A percentile compares a stretch with the other conserved stretches of the same genome.
phyloP scores from a whole-genome alignment of 306 rosid genomes.

The Trifolium pratense region DNA sequence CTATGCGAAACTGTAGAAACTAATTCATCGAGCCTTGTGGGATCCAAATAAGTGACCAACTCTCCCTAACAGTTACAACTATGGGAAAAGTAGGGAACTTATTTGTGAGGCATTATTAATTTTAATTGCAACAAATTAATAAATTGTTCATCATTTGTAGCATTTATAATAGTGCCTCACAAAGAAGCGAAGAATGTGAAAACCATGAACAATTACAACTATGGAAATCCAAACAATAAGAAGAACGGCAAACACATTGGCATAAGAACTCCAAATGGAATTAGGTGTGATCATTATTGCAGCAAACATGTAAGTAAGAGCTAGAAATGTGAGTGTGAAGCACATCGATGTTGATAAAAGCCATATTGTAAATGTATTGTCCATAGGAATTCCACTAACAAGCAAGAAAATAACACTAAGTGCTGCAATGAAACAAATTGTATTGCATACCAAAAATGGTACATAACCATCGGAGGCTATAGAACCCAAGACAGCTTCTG shows the following conservation, averaged over 20 bases:
- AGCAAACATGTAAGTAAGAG: not conserved
- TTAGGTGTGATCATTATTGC: not conserved
- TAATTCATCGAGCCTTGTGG: no score
- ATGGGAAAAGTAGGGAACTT: no score
- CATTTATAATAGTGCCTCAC: not conserved
- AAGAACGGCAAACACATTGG: not conserved
- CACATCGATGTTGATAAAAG: not conserved
- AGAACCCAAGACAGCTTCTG: not conserved
- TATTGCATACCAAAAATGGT: not conserved
- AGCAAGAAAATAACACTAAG: conserved; percentile 2
- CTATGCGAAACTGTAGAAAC: no score
- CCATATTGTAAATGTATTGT: not conserved
- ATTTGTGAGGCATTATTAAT: no score
- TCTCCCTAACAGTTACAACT: no score
- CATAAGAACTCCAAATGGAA: not conserved
- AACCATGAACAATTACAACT: not conserved
- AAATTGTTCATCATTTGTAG: no score
- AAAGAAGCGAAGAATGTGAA: not conserved
- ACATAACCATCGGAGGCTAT: rapidly evolving
- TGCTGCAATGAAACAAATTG: conserved; percentile 20
- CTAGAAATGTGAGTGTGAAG: not conserved
- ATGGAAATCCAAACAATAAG: not conserved
- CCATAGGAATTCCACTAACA: conserved; percentile 25
- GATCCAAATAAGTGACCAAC: no score
- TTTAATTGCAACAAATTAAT: no score